These are phyloP conservation scores for Phylloporus scabripes DNA, from an alignment of 768 basidiomycete genomes.

Conservation along the genomic window DNA sequence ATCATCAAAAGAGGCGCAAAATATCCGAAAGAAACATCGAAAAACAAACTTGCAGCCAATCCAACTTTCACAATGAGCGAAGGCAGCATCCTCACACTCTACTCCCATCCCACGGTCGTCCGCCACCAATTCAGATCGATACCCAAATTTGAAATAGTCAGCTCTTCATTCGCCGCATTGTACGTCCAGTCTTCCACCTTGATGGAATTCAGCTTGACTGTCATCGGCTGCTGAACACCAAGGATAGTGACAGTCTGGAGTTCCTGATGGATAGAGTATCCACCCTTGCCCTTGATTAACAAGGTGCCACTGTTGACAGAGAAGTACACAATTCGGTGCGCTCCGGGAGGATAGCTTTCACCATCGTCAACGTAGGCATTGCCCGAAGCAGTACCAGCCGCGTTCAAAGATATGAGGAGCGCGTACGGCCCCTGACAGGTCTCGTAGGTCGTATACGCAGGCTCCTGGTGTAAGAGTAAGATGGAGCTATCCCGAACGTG, in stretches of 20 bases:
- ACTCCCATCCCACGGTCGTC: constrained; percentile 34
- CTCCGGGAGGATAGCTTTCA: constrained; percentile 9
- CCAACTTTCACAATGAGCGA: too few relatives aligned
- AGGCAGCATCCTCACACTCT: neutral
- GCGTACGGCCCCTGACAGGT: constrained; percentile 58
- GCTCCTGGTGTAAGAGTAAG: constrained; percentile 55
- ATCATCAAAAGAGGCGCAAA: too few relatives aligned
- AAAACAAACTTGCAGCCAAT: too few relatives aligned
- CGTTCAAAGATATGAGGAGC: constrained; percentile 53
- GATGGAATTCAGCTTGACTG: constrained; percentile 37
- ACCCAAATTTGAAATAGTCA: constrained; percentile 36
- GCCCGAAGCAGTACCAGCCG: constrained; percentile 48
- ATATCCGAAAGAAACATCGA: too few relatives aligned
- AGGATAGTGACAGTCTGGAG: constrained; percentile 54
- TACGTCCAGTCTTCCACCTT: constrained; percentile 37
- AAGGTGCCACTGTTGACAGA: constrained; percentile 20
- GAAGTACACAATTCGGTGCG: neutral
- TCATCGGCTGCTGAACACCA: constrained; percentile 43
- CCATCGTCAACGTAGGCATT: constrained; percentile 70
- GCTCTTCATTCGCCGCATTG: constrained; percentile 32
- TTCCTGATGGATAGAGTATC: constrained; percentile 35
- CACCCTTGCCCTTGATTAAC: constrained; percentile 31
- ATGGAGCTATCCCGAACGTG: constrained; percentile 66
- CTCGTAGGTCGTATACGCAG: constrained; percentile 64
- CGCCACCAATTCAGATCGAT: constrained; percentile 39